Conservation (phyloP, 331 rosid species). For the Acacia pycnantha region DNA sequence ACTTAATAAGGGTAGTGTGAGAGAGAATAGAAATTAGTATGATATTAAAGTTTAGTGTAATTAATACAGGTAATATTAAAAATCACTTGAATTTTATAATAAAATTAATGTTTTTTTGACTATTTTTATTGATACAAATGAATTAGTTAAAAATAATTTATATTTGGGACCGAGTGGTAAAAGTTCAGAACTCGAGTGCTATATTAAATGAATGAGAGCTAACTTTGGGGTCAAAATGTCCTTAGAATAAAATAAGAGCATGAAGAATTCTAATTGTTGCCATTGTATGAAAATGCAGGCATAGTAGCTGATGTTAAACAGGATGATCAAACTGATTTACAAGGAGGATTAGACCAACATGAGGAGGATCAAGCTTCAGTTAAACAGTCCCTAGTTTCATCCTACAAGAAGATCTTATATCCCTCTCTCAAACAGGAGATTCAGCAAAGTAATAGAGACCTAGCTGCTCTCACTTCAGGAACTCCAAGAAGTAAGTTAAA, state of each 20-base stretch:
- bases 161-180: too few species aligned
- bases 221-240: neutral
- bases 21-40: too few species aligned
- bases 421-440: constrained; percentile 68
- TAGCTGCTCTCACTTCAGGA: constrained; percentile 21
- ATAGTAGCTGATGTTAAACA: constrained; percentile 55
- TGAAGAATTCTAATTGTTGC: constrained; percentile 11
- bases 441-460: constrained; percentile 31
- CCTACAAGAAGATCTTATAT: constrained; percentile 54
- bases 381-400: constrained; percentile 55
- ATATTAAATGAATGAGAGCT: neutral
- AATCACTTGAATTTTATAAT: neutral
- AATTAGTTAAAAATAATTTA: too few species aligned
- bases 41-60: neutral
- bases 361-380: constrained; percentile 56
- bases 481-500: constrained; percentile 40
- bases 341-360: constrained; percentile 34
- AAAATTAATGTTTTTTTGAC: neutral
- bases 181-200: neutral
- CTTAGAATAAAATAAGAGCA: neutral
- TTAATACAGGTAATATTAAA: neutral
- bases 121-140: too few species aligned
- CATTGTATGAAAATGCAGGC: constrained; percentile 41
- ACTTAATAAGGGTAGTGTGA: too few species aligned
- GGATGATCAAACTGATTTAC: constrained; percentile 34